Evolutionary conservation across 331 rosid genomes (phyloP).

Genomic region (Quercus lobata): DNA sequence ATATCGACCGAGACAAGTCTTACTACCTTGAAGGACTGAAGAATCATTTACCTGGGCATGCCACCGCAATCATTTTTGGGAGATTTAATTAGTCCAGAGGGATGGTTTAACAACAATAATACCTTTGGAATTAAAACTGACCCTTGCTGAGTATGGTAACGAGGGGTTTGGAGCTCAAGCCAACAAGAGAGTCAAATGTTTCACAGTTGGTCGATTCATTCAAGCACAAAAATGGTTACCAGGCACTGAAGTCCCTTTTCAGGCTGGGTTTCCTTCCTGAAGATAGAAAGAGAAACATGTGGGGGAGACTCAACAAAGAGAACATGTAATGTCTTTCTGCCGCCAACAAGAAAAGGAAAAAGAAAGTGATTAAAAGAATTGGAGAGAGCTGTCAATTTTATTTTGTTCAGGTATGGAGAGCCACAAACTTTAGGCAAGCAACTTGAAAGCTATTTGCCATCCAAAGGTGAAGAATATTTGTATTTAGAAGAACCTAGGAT

Average conservation of each 20-base stretch:
- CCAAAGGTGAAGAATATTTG: too few species aligned
- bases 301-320: not conserved
- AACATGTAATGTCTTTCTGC: not conserved
- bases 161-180: slow-evolving; percentile 17
- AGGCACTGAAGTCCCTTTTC: not conserved
- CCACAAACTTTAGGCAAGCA: too few species aligned
- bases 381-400: not conserved
- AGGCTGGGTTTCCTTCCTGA: not conserved
- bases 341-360: not conserved
- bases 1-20: not conserved
- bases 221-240: slow-evolving; percentile 20
- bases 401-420: not conserved
- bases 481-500: too few species aligned
- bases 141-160: slow-evolving; percentile 19
- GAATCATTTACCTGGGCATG: not conserved
- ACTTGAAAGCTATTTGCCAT: too few species aligned
- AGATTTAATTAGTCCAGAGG: slow-evolving; percentile 9
- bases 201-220: slow-evolving; percentile 18
- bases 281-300: not conserved
- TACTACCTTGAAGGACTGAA: not conserved
- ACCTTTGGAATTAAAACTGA: slow-evolving; percentile 16
- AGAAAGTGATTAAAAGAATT: not conserved
- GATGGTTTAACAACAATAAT: slow-evolving; percentile 27
- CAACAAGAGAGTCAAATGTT: slow-evolving; percentile 10
- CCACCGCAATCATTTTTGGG: slow-evolving; percentile 1